Evolutionary conservation across 2,329 filamentous ascomycete genomes (phyloP), one percentile per base, ranked within the genome.

Genomic region (Fusarium transvaalense): DNA sequence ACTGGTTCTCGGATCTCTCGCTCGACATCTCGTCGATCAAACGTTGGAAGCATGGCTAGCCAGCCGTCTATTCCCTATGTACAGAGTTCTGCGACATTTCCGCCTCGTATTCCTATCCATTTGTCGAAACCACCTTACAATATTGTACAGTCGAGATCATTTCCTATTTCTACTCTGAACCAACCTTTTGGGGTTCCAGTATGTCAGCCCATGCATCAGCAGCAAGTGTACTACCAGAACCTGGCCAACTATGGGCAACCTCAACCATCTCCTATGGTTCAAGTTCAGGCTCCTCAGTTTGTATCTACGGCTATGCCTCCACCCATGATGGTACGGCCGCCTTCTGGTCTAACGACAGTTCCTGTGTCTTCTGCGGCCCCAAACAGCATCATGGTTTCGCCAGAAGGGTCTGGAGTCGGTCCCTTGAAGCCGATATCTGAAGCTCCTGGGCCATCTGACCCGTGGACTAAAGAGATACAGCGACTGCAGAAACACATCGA

Each of bases 401-500:
- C 41, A 31, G 29, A 17, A 21, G 23, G 53, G 13, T 42, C 23
- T 5, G 17, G n/a, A 10, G 29, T 23, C 13, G 21, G 6, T 9
- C 12, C 42, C 19, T 14, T 27, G 23, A 39, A 54, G 9, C 32
- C 43, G 12, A 35, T 17, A 45, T 34, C 43, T 21, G 39, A 53
- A 32, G 31, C 21, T 17, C 9, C 13, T 14, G 27, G 32, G 8
- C 4, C 3, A 15, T 60, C 71, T n/a, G 66, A 54, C 2, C 48
- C 57, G 3, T 62, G 66, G 52, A 48, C 64, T 19, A 67, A 66
- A 19, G 62, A 76, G 6, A 41, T 79, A 19, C 68, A 73, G 29
- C 51, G 53, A 10, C 66, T 79, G 14, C 77, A 79, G 55, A 64
- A 45, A 23, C 32, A 68, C 5, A 71, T 79, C 17, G 73, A 78